Percentiles rank a stretch among this genome's conserved stretches.
Evolutionary conservation across 352 stramenopile genomes (phyloP).

Genomic region (Phytopythium chamaehyphon): DNA sequence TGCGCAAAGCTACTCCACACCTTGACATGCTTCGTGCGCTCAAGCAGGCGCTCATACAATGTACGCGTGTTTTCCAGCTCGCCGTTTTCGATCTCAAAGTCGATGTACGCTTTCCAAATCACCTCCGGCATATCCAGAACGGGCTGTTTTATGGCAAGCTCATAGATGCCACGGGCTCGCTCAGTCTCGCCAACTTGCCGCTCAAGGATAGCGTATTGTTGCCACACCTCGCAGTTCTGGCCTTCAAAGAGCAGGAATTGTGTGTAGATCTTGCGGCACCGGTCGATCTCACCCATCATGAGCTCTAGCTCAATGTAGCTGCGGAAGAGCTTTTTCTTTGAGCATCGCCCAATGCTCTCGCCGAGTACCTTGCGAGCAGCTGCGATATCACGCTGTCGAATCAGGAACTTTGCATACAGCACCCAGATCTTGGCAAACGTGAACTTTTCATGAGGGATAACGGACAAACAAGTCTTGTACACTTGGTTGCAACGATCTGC

Average conservation of each 20-base stretch:
- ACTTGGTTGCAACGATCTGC: conserved; percentile 87
- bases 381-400: conserved; percentile 92
- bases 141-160: conserved; percentile 94
- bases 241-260: conserved; percentile 80
- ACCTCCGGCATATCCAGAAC: conserved; percentile 98
- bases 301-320: conserved; percentile 96
- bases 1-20: conserved; percentile 92
- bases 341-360: conserved; percentile 92
- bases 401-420: conserved; percentile 95
- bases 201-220: conserved; percentile 96
- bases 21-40: conserved; percentile 97
- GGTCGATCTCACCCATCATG: conserved; percentile 97
- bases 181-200: conserved; percentile 93
- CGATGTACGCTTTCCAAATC: conserved; percentile 99
- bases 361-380: conserved; percentile 91
- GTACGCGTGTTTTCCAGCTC: conserved; percentile 83
- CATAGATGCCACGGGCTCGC: conserved; percentile 93
- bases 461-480: conserved; percentile 91
- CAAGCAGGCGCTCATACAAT: conserved; percentile 95
- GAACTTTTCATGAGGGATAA: conserved; percentile 96
- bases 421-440: conserved; percentile 99
- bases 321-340: conserved; percentile 90
- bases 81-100: conserved; percentile 95
- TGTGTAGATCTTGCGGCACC: conserved; percentile 89
- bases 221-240: conserved; percentile 94